These are phyloP conservation scores for Nannochloropsis granulata DNA, from an alignment of 108 stramenopile genomes.

Conservation along the genomic window DNA sequence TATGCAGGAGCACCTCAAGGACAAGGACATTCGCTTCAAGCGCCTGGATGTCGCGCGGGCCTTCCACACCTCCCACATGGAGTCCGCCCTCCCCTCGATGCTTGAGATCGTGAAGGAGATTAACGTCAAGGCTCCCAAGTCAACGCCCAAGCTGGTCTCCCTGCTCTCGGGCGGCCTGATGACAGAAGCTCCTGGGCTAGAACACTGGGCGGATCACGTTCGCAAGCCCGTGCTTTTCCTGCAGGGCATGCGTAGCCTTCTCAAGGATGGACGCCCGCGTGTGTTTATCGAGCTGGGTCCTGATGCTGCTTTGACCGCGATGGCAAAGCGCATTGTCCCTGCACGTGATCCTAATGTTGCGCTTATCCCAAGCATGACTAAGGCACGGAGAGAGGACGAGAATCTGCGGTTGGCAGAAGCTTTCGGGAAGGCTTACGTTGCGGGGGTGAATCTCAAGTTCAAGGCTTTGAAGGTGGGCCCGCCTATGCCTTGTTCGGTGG, in stretches of 20 bases:
- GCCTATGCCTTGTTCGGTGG: not conserved
- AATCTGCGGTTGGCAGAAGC: not conserved
- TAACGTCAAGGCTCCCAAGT: not conserved
- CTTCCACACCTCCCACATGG: not conserved
- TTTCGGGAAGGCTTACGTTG: not conserved
- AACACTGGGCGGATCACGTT: not conserved
- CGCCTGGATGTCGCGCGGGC: not conserved
- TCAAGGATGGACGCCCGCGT: not conserved
- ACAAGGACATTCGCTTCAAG: not conserved
- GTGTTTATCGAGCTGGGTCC: not conserved
- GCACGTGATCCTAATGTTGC: not conserved
- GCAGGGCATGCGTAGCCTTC: not conserved
- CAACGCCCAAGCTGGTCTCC: not conserved
- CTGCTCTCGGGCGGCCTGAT: not conserved
- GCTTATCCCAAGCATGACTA: not conserved
- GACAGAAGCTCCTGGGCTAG: not conserved
- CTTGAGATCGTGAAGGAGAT: not conserved
- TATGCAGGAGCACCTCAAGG: not conserved
- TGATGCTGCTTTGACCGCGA: not conserved
- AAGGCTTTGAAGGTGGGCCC: not conserved
- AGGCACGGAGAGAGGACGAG: not conserved
- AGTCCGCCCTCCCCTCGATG: not conserved
- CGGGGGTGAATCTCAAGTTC: not conserved
- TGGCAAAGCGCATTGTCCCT: not conserved
- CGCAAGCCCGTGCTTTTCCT: not conserved